These are phyloP conservation scores for Lathyrus oleraceus DNA, from an alignment of 306 rosid genomes.

Conservation along the genomic window DNA sequence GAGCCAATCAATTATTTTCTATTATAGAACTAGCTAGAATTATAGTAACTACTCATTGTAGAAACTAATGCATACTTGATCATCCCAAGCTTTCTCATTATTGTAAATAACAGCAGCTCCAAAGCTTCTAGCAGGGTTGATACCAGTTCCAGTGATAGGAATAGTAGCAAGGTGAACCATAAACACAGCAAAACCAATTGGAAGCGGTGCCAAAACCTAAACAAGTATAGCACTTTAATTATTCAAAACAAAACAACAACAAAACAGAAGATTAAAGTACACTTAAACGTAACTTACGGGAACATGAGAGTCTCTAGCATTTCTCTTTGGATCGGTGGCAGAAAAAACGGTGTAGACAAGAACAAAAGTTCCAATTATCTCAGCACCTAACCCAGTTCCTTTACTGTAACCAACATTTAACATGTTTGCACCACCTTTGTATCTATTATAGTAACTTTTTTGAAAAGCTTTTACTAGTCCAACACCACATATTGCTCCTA, in stretches of 20 bases:
- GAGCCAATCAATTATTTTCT: background rate
- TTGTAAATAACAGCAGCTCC: constrained; percentile 50
- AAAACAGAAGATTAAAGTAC: background rate
- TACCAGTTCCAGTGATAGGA: constrained; percentile 56
- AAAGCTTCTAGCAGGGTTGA: constrained; percentile 53
- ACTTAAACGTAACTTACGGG: constrained; percentile 37
- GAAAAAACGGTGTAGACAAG: constrained; percentile 59
- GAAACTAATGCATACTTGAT: constrained; percentile 32
- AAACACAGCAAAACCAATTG: constrained; percentile 55
- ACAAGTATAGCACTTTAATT: background rate
- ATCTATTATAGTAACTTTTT: constrained; percentile 39
- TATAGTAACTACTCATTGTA: background rate
- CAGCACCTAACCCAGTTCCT: constrained; percentile 50
- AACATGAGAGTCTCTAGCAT: constrained; percentile 50
- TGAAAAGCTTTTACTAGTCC: constrained; percentile 48
- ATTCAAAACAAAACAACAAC: background rate
- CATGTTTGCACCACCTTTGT: constrained; percentile 45
- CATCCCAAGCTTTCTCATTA: constrained; percentile 47
- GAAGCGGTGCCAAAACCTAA: constrained; percentile 58
- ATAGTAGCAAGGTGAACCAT: constrained; percentile 52
- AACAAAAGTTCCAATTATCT: constrained; percentile 47
- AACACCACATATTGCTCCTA: constrained; percentile 47
- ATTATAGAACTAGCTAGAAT: background rate
- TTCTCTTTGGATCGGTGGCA: constrained; percentile 54
- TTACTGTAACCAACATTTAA: constrained; percentile 37